These are phyloP conservation scores for Sophora flavescens DNA, from an alignment of 306 rosid genomes.

Conservation along the genomic window DNA sequence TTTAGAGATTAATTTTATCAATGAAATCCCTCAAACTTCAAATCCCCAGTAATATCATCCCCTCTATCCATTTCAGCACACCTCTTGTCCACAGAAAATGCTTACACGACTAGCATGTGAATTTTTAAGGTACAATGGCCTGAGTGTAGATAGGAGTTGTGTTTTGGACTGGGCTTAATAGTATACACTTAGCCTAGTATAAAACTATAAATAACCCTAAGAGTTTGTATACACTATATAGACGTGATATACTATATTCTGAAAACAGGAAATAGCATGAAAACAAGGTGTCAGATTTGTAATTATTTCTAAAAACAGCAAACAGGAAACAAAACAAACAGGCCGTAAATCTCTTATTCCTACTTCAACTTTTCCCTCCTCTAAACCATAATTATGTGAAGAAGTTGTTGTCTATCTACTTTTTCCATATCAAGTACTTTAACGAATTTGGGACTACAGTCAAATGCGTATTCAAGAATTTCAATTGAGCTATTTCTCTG, in stretches of 20 bases:
- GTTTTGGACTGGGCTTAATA: not conserved
- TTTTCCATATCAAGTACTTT: not conserved
- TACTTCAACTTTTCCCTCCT: slow-evolving; percentile 1
- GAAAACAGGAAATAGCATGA: too few relatives aligned
- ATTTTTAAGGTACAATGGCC: not conserved
- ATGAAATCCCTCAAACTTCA: slow-evolving; percentile 8
- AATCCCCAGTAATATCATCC: slow-evolving; percentile 23
- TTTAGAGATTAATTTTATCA: slow-evolving; percentile 5
- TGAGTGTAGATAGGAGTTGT: slow-evolving; percentile 10
- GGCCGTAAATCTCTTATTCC: slow-evolving; percentile 12
- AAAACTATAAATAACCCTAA: not conserved
- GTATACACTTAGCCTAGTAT: slow-evolving; percentile 17
- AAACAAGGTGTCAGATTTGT: too few relatives aligned
- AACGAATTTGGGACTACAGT: not conserved
- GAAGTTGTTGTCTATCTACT: slow-evolving; percentile 2
- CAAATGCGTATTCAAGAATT: slow-evolving; percentile 22
- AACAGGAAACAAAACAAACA: too few relatives aligned
- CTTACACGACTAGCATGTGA: slow-evolving; percentile 4
- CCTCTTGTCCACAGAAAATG: slow-evolving; percentile 3
- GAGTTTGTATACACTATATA: slow-evolving; percentile 12
- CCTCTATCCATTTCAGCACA: slow-evolving; percentile 13
- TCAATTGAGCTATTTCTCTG: slow-evolving; percentile 19
- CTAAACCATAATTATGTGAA: slow-evolving; percentile 1
- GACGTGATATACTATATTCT: not conserved
- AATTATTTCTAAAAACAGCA: slow-evolving; percentile 16